phyloP scores from a whole-genome alignment of 257 asterid species.

The Gardenia jasminoides region DNA sequence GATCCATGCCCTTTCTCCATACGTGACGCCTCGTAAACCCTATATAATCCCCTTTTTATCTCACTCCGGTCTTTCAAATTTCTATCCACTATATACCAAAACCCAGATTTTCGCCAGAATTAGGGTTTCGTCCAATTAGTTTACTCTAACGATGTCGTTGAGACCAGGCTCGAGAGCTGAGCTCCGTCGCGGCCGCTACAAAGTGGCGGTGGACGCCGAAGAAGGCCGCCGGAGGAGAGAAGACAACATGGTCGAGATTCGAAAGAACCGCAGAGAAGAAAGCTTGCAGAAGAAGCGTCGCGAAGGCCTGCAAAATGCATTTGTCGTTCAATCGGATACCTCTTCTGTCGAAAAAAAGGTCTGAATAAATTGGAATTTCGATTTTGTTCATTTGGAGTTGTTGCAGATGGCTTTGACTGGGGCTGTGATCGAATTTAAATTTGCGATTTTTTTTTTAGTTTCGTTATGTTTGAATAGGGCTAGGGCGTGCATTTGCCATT shows the following conservation, averaged over 20 bases:
- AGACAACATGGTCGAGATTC: slow-evolving; percentile 93
- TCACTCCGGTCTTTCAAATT: slow-evolving; percentile 18
- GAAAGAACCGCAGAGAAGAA: slow-evolving; percentile 85
- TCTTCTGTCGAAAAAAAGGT: slow-evolving; percentile 62
- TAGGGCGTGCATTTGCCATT: not conserved
- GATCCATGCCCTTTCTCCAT: slow-evolving; percentile 42
- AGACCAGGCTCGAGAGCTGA: slow-evolving; percentile 73
- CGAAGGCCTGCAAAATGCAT: slow-evolving; percentile 53
- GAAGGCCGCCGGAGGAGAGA: slow-evolving; percentile 93
- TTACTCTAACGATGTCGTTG: slow-evolving; percentile 51
- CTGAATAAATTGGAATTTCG: not conserved
- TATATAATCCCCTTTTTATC: slow-evolving; percentile 27
- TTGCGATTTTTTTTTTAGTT: not conserved
- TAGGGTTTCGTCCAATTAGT: slow-evolving; percentile 9
- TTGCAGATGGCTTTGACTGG: not conserved
- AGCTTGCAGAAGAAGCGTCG: slow-evolving; percentile 92
- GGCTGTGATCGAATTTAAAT: not conserved
- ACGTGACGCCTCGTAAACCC: slow-evolving; percentile 4
- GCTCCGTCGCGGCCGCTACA: slow-evolving; percentile 82
- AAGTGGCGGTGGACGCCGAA: slow-evolving; percentile 90
- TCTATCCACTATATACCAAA: not conserved
- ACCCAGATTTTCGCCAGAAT: not conserved
- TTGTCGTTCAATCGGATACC: slow-evolving; percentile 43
- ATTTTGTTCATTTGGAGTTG: not conserved
- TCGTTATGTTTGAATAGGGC: not conserved